These are phyloP conservation scores for Homolaphlyctis polyrhiza DNA, from an alignment of 371 early-diverging fungal species.

Conservation along the genomic window DNA sequence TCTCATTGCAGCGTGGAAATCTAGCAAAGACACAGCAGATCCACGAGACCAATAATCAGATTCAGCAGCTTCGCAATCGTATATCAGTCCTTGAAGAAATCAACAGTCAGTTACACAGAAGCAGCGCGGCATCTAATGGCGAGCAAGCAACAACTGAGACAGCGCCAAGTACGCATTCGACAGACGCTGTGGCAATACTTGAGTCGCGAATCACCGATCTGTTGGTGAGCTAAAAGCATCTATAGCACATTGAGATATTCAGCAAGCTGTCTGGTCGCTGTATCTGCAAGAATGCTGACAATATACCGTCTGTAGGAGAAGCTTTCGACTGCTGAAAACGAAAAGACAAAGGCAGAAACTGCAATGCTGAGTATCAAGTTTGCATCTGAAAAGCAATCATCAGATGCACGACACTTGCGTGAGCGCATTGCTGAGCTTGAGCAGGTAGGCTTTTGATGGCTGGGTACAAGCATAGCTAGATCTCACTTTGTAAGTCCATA, in stretches of 20 bases:
- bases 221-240: conserved; percentile 9
- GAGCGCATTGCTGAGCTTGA: conserved; percentile 16
- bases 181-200: conserved; percentile 11
- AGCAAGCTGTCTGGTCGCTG: too few relatives aligned
- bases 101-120: conserved; percentile 10
- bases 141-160: not conserved
- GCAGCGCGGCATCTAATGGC: not conserved
- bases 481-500: not conserved
- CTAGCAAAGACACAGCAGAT: not conserved
- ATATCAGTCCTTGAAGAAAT: conserved; percentile 13
- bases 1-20: not conserved
- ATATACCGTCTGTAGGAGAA: not conserved
- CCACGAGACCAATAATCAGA: not conserved
- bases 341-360: conserved; percentile 12
- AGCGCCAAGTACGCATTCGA: conserved; percentile 7
- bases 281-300: not conserved
- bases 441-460: conserved; percentile 8
- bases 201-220: conserved; percentile 24
- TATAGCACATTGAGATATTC: not conserved
- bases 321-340: conserved; percentile 13
- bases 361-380: conserved; percentile 9
- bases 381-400: conserved; percentile 15
- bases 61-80: conserved; percentile 12
- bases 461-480: not conserved
- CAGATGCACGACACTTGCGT: conserved; percentile 4